A percentile compares a stretch with the other conserved stretches of the same genome.
phyloP scores from a whole-genome alignment of 805 yeast genomes.

The Myxozyma neotropica region DNA sequence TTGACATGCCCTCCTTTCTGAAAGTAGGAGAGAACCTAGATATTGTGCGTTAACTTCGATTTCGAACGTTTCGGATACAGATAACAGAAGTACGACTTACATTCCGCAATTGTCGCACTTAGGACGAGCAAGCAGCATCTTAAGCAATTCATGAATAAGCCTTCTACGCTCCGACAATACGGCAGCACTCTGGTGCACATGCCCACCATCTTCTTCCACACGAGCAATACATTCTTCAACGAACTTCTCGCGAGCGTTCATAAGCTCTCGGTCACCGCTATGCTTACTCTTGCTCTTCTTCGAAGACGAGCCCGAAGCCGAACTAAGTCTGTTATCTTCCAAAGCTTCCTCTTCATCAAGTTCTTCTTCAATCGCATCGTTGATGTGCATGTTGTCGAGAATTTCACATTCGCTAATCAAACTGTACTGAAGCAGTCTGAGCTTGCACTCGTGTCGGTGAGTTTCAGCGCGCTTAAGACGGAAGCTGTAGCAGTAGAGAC shows the following conservation, averaged over 20 bases:
- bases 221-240: constrained; percentile 63
- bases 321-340: constrained; percentile 43
- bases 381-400: constrained; percentile 61
- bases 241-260: constrained; percentile 63
- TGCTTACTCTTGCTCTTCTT: constrained; percentile 46
- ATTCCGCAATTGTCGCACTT: constrained; percentile 95
- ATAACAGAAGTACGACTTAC: constrained; percentile 43
- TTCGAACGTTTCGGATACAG: background rate
- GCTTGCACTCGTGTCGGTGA: constrained; percentile 75
- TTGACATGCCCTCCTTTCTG: constrained; percentile 92
- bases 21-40: constrained; percentile 73
- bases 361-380: constrained; percentile 48
- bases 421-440: constrained; percentile 84
- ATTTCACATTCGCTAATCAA: constrained; percentile 75
- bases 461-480: constrained; percentile 67
- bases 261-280: constrained; percentile 50
- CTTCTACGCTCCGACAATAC: constrained; percentile 84
- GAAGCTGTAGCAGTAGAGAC: constrained; percentile 90
- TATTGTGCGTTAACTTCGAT: background rate
- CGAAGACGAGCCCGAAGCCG: constrained; percentile 36
- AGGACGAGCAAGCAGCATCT: constrained; percentile 69
- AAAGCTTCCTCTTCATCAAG: constrained; percentile 50
- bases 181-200: constrained; percentile 72
- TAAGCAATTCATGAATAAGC: constrained; percentile 69
- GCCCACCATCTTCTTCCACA: constrained; percentile 58